Evolutionary conservation across 192 early-diverging fungal species (phyloP).

Genomic region (Geosiphon pyriformis): DNA sequence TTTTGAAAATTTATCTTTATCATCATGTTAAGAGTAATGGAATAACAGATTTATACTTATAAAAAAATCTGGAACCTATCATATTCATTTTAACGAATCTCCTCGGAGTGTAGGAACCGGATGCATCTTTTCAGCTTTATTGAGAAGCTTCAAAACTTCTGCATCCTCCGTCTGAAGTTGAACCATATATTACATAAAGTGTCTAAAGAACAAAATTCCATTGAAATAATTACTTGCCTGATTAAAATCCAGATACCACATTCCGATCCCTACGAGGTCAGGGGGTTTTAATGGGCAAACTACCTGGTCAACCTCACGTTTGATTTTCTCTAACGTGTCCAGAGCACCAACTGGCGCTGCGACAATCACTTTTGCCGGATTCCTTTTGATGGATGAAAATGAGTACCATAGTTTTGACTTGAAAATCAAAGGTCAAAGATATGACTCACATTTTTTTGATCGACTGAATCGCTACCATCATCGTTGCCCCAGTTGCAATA

Average conservation of each 20-base stretch:
- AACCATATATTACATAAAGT: not conserved
- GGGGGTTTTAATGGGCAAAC: constrained; percentile 10
- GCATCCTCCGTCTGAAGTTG: constrained; percentile 16
- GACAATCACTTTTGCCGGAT: constrained; percentile 18
- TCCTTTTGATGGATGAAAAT: not conserved
- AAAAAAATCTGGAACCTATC: too few relatives aligned
- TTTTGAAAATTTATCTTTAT: too few relatives aligned
- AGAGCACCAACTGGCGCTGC: constrained; percentile 22
- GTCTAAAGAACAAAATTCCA: not conserved
- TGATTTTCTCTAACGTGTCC: constrained; percentile 10
- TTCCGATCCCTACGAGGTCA: constrained; percentile 9
- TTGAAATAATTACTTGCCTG: not conserved
- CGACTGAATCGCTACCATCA: constrained; percentile 8
- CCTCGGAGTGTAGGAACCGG: not conserved
- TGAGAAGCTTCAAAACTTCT: constrained; percentile 22
- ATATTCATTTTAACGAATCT: too few relatives aligned
- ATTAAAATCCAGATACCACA: constrained; percentile 15
- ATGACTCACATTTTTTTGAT: constrained; percentile 12
- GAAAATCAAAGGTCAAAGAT: not conserved
- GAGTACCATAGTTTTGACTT: not conserved
- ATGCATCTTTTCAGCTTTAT: not conserved
- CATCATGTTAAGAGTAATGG: too few relatives aligned
- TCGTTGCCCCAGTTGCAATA: constrained; percentile 23
- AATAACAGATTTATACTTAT: too few relatives aligned
- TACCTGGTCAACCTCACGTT: constrained; percentile 14